Base-by-base conservation (phyloP, 1,284 basidiomycete genomes). In the Puccinia triticina region DNA sequence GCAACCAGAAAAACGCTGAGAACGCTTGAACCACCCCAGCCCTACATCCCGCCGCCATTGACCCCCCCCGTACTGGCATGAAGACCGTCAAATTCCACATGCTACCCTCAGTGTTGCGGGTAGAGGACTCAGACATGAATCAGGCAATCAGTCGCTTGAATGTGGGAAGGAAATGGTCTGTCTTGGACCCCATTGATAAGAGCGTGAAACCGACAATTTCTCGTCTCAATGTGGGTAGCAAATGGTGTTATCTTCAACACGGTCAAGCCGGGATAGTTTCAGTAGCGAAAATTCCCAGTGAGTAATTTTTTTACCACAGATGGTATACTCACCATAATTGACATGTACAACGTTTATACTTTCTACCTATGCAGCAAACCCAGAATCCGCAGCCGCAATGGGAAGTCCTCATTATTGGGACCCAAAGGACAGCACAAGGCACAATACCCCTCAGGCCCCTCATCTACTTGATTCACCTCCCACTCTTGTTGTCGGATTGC, bases 211-310 rank as follows among this genome's bases (percentile, higher is more conserved):
- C 57, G 8, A 26, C 57, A 2, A 7, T 59, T 4, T 26, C n/a
- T 26, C 57, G 57, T 7, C 21, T 59, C 57, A 59, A 59, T 29
- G 16, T 59, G 5, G 57, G 57, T n/a, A 1, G 1, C 14, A 26
- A 59, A 59, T 59, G 57, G 57, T 26, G 57, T 26, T 59, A 59
- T 14, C 26, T 59, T 59, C n/a, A 59, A 59, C 57, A 59, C 10
- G 57, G 57, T 59, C 57, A 59, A 26, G 57, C 57, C 23, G 57
- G 57, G n/a, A 59, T 11, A 8, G 57, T 29, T 26, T 26, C 4
- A 26, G 14, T 26, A 29, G 57, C 57, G 4, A 59, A 59, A 2
- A 59, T 59, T 7, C 57, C 57, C 57, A 59, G 57, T 59, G 57
- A 59, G 57, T n/a, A n/a, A n/a, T n/a, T n/a, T n/a, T n/a, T n/a